Conservation (phyloP, 1,139 yeast species). For the Candida dubliniensis region DNA sequence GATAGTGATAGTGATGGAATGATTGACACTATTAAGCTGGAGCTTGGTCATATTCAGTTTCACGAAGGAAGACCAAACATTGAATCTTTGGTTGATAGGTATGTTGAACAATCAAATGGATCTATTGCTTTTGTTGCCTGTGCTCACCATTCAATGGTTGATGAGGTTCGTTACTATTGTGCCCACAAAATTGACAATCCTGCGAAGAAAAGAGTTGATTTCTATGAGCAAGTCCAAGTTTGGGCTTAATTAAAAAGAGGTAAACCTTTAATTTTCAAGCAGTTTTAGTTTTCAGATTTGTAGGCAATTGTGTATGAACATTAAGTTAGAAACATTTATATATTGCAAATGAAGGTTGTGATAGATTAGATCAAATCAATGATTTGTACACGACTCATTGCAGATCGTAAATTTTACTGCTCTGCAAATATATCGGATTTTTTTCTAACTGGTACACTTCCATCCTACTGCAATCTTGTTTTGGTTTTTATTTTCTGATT, state of each 20-base stretch:
- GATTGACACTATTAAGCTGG: conserved; percentile 16
- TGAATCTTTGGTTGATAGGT: conserved; percentile 25
- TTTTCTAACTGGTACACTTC: too few species aligned
- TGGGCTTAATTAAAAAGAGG: conserved; percentile 27
- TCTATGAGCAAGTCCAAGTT: conserved; percentile 41
- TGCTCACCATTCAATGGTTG: conserved; percentile 57
- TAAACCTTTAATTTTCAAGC: neutral
- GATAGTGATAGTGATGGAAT: neutral
- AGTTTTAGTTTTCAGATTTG: neutral
- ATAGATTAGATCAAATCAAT: too few species aligned
- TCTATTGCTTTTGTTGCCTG: conserved; percentile 49
- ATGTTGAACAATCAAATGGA: conserved; percentile 29
- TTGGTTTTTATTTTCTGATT: too few species aligned
- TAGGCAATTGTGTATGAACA: too few species aligned
- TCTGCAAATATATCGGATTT: too few species aligned
- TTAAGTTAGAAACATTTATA: too few species aligned
- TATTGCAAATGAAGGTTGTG: too few species aligned
- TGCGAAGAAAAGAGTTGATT: conserved; percentile 33
- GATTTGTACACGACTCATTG: too few species aligned
- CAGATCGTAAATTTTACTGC: too few species aligned
- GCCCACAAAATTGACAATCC: conserved; percentile 26
- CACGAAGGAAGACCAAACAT: conserved; percentile 36
- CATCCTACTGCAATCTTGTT: too few species aligned
- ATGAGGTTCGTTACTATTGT: conserved; percentile 42
- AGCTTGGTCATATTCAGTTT: conserved; percentile 30